Evolutionary conservation across 2,329 filamentous ascomycete species (phyloP), one percentile per base, ranked within the genome.

Genomic region (Alternaria tenuissima): DNA sequence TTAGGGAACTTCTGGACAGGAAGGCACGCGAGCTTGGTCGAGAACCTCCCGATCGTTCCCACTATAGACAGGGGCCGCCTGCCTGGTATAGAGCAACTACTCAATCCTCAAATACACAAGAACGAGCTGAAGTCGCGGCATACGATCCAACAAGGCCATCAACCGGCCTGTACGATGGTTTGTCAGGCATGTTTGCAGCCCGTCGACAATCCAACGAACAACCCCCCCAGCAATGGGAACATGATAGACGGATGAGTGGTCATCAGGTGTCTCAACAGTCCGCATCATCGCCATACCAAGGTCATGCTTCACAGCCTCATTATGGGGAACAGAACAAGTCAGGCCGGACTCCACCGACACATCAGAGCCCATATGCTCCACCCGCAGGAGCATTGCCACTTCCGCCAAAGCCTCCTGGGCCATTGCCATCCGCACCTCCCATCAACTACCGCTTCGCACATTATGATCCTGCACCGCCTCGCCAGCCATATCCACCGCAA

Each of bases 361-460:
- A 76, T 57, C 73, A 76, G 38, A 77, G 73, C 49, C 73, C 74
- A 32, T 77, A 77, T 59, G 66, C 69, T 36, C 66, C 67, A n/a
- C 65, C 70, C 28, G 59, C 61, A 47, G 63, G 61, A 26, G 63
- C 66, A 14, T 57, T 68, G 12, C 57, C 72, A 34, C 61, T 75
- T n/a, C 71, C 72, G 11, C 64, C 71, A 20, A 76, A 76, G 24
- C 70, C 74, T n/a, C 67, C 73, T 42, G 71, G 68, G 18, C 69
- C 73, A 20, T 67, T 67, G 36, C 69, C 73, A 36, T 65, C 65
- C 38, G 55, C 57, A 9, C 67, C 71, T 18, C 67, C 71, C 18
- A 67, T 73, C 43, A 77, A 74, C 60, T 78, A 70, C 53, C 74
- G 75, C 28, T 78, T 77, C 44, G 75, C 75, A 28, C 74, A 76